Percentiles rank a stretch among this genome's conserved stretches.
These are phyloP conservation scores for Plantago lanceolata DNA, from an alignment of 305 asterid genomes.

Conservation along the genomic window DNA sequence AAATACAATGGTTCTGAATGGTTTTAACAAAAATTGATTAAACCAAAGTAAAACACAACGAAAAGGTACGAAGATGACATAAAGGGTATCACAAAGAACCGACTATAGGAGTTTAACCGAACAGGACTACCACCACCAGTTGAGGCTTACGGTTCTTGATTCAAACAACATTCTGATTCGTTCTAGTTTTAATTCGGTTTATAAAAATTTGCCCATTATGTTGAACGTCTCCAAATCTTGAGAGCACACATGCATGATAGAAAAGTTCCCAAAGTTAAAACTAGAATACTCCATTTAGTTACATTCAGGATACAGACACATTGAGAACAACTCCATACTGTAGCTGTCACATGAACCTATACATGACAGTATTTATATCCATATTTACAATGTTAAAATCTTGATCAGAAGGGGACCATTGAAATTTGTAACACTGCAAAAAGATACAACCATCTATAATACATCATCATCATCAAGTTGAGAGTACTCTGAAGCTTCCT, in stretches of 20 bases:
- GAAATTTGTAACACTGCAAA: background rate
- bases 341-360: background rate
- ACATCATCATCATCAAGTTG: constrained; percentile 71
- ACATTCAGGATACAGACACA: background rate
- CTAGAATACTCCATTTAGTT: background rate
- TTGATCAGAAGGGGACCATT: background rate
- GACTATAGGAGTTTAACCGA: too few relatives aligned
- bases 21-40: too few relatives aligned
- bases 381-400: background rate
- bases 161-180: too few relatives aligned
- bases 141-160: too few relatives aligned
- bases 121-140: too few relatives aligned
- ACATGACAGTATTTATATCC: background rate
- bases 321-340: background rate
- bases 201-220: too few relatives aligned
- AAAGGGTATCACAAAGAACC: too few relatives aligned
- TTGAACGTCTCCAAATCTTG: too few relatives aligned
- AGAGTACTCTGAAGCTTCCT: constrained; percentile 61
- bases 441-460: constrained; percentile 32
- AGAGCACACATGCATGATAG: background rate
- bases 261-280: background rate
- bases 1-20: too few relatives aligned
- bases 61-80: too few relatives aligned
- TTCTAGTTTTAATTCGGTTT: too few relatives aligned
- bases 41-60: too few relatives aligned